Evolutionary conservation across 2,329 filamentous ascomycete species (phyloP).

Genomic region (Colletotrichum coccodes): DNA sequence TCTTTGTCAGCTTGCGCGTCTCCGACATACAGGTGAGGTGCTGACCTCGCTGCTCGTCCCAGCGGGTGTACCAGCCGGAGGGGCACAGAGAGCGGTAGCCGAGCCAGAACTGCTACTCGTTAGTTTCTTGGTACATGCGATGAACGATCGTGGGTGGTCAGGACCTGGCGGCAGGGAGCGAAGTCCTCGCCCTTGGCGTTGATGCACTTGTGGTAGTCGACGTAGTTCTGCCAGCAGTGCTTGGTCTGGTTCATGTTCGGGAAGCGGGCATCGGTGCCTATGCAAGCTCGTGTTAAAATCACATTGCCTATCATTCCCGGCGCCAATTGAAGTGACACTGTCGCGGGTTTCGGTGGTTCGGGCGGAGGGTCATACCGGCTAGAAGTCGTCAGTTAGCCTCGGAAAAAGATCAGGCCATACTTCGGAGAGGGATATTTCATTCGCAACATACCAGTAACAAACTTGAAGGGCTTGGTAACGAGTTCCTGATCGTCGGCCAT

Average conservation of each 20-base stretch:
- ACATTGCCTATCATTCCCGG: constrained; percentile 1
- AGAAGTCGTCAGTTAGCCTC: constrained; percentile 51
- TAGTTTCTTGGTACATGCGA: constrained; percentile 32
- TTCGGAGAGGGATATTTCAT: constrained; percentile 47
- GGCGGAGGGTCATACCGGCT: constrained; percentile 54
- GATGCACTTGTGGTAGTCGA: constrained; percentile 99
- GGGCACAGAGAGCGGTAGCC: constrained; percentile 98
- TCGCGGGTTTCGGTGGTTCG: constrained; percentile 32
- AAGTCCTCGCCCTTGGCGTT: constrained; percentile 98
- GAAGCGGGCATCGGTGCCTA: constrained; percentile 99
- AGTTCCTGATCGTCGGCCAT: constrained; percentile 90
- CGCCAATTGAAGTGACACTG: constrained; percentile 42
- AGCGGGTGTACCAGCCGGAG: constrained; percentile 90
- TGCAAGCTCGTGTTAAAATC: constrained; percentile 19
- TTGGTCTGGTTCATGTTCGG: constrained; percentile 98
- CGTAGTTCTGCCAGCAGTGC: constrained; percentile 99
- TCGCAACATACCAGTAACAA: constrained; percentile 87
- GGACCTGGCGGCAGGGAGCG: constrained; percentile 94
- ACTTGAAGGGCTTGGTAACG: constrained; percentile 99
- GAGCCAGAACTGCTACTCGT: constrained; percentile 81
- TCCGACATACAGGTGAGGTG: background rate
- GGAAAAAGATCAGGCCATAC: constrained; percentile 47
- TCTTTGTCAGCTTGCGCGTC: constrained; percentile 25
- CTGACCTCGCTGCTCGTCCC: constrained; percentile 97
- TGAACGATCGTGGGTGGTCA: constrained; percentile 28